Base-by-base conservation (phyloP, 2,329 filamentous ascomycete genomes). In the Hawksworthiomyces lignivorus region DNA sequence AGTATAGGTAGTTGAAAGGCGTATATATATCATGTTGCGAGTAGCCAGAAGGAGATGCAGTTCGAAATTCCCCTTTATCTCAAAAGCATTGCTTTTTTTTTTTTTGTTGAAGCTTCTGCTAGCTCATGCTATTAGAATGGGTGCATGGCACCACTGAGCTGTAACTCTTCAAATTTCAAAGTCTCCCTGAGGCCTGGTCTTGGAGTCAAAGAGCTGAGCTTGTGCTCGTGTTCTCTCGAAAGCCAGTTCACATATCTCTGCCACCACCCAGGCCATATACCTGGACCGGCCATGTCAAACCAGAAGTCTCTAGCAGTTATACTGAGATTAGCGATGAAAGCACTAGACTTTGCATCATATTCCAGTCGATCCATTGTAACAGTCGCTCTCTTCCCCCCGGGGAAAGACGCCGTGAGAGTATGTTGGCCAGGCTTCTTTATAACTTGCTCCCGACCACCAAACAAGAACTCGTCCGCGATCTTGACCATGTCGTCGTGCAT, bases 401-500 rank as follows among this genome's bases (percentile, higher is more conserved):
- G 27, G 8, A 30, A 24, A 3, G 21, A 6, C 7, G 21, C 34
- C 5, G 18, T 20, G 4, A 30, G 12, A 5, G 34, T 26, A 31
- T 37, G 29, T 12, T 12, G 24, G 7, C 40, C 40, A 7, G 34
- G 34, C 14, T 30, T 32, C 34, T 42, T 42, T 27, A 42, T n/a
- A 5, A 26, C 29, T 28, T 37, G 28, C 3, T 30, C n/a, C 14
- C 22, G 19, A 12, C 34, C 10, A 9, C 41, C 41, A n/a, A 43
- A 43, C 41, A 43, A 24, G 21, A 43, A 43, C 15, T 31, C 29
- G 29, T 43, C 41, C 18, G 41, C 41, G 18, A 43, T 33, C n/a
- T 17, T 20, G 9, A 17, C 17, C 6, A 43, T 12, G 18, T 43
- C 35, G 18, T 28, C 35, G 15, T 34, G 7, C 10, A 14, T 19